These are phyloP conservation scores for Phytophthora europaea DNA, from an alignment of 352 stramenopile species.

Conservation along the genomic window DNA sequence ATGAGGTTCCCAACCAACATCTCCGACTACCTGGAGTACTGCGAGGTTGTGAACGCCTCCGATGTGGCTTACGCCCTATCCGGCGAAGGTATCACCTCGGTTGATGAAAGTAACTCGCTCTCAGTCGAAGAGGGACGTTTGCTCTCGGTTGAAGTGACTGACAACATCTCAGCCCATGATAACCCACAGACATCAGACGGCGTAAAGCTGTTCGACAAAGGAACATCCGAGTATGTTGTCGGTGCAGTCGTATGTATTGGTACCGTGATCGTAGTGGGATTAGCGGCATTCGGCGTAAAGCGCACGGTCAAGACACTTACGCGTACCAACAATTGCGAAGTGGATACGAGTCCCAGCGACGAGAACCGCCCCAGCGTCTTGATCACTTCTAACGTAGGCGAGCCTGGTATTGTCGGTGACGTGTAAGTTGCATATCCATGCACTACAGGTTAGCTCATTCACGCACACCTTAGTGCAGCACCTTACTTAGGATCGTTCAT, in stretches of 20 bases:
- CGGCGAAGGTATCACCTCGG: background rate
- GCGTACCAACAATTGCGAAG: conserved; percentile 15
- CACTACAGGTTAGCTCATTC: background rate
- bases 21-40: conserved; percentile 42
- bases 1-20: conserved; percentile 39
- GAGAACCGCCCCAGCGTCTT: conserved; percentile 27
- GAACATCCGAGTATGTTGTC: background rate
- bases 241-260: conserved; percentile 19
- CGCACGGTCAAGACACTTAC: conserved; percentile 8
- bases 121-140: conserved; percentile 2
- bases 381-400: conserved; percentile 26
- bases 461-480: background rate
- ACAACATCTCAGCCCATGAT: conserved; percentile 9
- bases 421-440: conserved; percentile 13
- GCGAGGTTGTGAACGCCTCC: conserved; percentile 24
- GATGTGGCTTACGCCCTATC: conserved; percentile 25
- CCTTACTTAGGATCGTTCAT: background rate
- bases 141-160: background rate
- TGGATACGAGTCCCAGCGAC: background rate
- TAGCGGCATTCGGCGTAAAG: conserved; percentile 25
- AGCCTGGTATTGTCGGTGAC: conserved; percentile 27
- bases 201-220: background rate
- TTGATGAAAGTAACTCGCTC: background rate
- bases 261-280: conserved; percentile 11
- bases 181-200: background rate